Evolutionary conservation across 345 rosid species (phyloP), one percentile per base, ranked within the genome.

Genomic region (Eucalyptus melliodora): DNA sequence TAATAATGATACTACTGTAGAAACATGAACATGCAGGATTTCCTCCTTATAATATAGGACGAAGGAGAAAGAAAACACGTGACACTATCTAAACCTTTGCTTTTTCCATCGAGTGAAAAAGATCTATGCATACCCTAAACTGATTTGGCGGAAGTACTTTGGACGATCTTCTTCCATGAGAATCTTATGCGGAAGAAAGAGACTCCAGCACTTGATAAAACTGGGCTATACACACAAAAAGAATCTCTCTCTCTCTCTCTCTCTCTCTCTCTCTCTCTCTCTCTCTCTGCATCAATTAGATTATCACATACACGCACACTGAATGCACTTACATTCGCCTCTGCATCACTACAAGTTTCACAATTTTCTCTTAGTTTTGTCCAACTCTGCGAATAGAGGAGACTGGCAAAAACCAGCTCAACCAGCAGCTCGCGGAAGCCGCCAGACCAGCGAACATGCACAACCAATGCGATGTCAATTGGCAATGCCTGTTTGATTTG

Each of bases 301-400:
- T 37, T 1, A 37, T 0, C 53, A 11, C 60, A 86, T 27, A 40
- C 53, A 86, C 9, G 60, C 44, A 50, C 51, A 59, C 19, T 44
- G 89, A 67, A 83, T 77, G 50, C n/a, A 8, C 86, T 92, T 94
- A 91, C 99, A 94, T 96, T 94, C 45, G 92, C 91, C 91, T 94
- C 94, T 53, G 88, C 91, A 56, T 90, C 93, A 87, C 88, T 89
- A 80, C 53, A 85, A 80, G 93, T 93, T 91, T 92, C 94, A 15
- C 93, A 77, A 69, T 90, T 93, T 88, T 91, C 92, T 53, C 53
- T 91, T 90, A 17, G 0, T 53, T 53, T 17, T 53, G 24, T 53
- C 24, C 56, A 17, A 53, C 56, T 51, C 8, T 51, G 0, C 0
- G 8, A 51, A 51, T 51, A 51, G 55, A 51, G 53, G 55, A 51